These are phyloP conservation scores for Glycyrrhiza uralensis DNA, from an alignment of 306 rosid species.

Conservation along the genomic window DNA sequence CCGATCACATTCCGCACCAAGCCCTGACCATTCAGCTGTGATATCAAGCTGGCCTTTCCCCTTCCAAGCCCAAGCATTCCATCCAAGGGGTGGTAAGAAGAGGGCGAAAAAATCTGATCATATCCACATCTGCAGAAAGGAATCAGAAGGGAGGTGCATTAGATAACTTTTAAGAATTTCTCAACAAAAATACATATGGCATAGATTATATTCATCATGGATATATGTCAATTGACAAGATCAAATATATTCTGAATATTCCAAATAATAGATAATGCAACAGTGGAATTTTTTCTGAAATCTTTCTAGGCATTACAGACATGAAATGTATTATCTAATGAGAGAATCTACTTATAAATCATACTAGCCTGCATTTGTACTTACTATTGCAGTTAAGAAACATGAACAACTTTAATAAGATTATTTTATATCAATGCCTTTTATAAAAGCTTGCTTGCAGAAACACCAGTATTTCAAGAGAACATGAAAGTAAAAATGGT, in stretches of 20 bases:
- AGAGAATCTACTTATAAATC: neutral
- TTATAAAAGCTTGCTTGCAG: neutral
- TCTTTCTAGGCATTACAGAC: neutral
- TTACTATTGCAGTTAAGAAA: neutral
- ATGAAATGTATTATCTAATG: neutral
- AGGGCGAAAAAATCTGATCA: slow-evolving; percentile 60
- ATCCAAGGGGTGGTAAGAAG: slow-evolving; percentile 66
- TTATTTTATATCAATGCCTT: neutral
- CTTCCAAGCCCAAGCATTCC: slow-evolving; percentile 93
- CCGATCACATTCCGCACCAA: slow-evolving; percentile 67
- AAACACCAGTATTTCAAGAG: neutral
- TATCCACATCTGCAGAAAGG: slow-evolving; percentile 75
- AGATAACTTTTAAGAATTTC: neutral
- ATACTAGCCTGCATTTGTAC: neutral
- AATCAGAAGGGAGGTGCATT: neutral
- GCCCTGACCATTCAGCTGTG: slow-evolving; percentile 74
- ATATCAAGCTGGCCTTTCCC: slow-evolving; percentile 72
- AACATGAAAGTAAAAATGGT: neutral
- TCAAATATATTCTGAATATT: neutral
- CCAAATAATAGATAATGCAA: neutral
- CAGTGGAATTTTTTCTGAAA: neutral
- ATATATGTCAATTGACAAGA: neutral
- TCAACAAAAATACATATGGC: neutral
- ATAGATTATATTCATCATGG: neutral
- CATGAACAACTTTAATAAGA: neutral